Evolutionary conservation across 225 moss, liverwort and hornwort species (phyloP).

Genomic region (Climacium dendroides): DNA sequence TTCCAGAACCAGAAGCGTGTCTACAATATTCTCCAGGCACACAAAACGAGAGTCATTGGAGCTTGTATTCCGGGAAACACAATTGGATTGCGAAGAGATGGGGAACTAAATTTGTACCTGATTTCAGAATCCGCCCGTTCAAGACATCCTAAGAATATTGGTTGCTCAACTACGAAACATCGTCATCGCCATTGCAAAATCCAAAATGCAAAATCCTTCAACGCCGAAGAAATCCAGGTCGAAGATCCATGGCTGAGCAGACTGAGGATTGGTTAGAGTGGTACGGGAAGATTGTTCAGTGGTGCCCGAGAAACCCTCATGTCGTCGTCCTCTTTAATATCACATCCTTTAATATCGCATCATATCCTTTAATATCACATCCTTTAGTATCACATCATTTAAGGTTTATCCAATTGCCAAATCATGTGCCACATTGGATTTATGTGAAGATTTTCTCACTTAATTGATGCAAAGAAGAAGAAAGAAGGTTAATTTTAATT

Average conservation of each 20-base stretch:
- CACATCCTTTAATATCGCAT: background rate
- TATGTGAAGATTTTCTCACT: background rate
- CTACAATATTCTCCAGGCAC: background rate
- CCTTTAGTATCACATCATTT: no score
- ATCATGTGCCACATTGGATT: background rate
- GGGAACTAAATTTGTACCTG: background rate
- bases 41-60: background rate
- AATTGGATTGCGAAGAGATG: background rate
- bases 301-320: background rate
- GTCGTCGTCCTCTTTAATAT: background rate
- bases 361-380: background rate
- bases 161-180: background rate
- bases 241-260: background rate
- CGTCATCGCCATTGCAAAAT: background rate
- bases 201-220: background rate
- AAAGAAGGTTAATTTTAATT: rapidly evolving
- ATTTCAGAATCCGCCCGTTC: background rate
- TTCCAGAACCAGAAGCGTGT: background rate
- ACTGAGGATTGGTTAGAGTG: background rate
- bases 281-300: background rate
- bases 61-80: background rate
- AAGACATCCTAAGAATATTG: background rate
- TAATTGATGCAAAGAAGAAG: background rate
- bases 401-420: background rate
- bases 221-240: background rate